Conservation (phyloP, 2,329 filamentous ascomycete species). For the Monosporascus ibericus region DNA sequence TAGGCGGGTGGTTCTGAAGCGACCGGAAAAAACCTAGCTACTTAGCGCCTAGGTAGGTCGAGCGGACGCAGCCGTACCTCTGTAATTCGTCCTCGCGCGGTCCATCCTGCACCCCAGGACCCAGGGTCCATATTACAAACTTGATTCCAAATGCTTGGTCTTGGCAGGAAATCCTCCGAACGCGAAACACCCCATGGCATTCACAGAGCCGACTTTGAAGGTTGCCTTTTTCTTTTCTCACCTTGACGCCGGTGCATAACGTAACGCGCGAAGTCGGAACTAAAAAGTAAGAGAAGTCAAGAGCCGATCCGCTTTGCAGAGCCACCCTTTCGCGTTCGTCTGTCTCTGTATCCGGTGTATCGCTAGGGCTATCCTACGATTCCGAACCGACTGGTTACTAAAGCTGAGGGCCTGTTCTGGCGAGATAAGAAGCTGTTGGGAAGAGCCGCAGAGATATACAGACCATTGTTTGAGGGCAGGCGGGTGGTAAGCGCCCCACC, state of each 20-base stretch:
- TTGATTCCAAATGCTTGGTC: not conserved
- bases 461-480: constrained; percentile 3
- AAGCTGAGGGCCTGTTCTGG: not conserved
- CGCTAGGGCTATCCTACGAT: not conserved
- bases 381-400: too few relatives aligned
- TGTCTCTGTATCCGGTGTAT: not conserved
- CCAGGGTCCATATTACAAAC: not conserved
- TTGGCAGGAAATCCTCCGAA: not conserved
- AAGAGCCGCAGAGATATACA: constrained; percentile 3
- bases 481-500: not conserved
- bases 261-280: not conserved
- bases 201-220: not conserved
- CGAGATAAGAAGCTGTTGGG: not conserved
- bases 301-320: not conserved
- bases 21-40: not conserved
- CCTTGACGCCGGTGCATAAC: not conserved
- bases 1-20: not conserved
- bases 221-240: too few relatives aligned
- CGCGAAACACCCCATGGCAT: not conserved
- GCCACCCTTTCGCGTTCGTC: not conserved
- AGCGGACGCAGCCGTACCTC: not conserved
- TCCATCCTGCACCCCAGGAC: not conserved
- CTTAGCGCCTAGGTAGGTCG: not conserved
- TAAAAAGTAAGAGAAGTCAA: not conserved
- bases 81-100: not conserved